Base-by-base conservation (phyloP, 2,329 filamentous ascomycete genomes). In the Phaeoacremonium minimum region DNA sequence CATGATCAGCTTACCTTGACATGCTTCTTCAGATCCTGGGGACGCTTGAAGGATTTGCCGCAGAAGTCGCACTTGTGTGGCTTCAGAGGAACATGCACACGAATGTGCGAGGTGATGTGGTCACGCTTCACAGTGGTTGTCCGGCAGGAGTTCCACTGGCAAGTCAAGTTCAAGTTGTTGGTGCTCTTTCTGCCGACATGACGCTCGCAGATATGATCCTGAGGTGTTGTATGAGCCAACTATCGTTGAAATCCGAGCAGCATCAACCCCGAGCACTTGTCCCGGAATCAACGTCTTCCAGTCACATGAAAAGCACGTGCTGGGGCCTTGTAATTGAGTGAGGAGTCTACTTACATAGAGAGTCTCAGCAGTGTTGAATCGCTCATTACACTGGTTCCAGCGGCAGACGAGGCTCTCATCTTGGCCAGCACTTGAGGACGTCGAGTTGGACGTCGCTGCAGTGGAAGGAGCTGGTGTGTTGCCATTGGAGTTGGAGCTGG, bases 21-120 rank as follows among this genome's bases (percentile, higher is more conserved):
- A 61, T 98, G 93, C 73, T 98, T 98, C 80, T 98, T 97, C 53
- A 98, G 64, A 70, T 98, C 93, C 69, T 98, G 93, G 3, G 93
- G 93, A 20, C 93, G 86, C 79, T 98, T 98, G 77, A 98, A 98
- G 2, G 90, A 90, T 73, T 98, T 98, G 58, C 88, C 88, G 58
- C 93, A 98, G 67, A 96, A 95, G 59, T 96, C 90, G 64, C 93
- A 98, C 67, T 96, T 97, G 72, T 98, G 93, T 49, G 93, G 93
- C 75, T 98, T 98, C 43, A 98, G 73, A 1, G 93, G 93, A n/a
- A 98, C 91, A 61, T 98, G 93, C 36, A 97, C 93, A 47, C 93
- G 87, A 53, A 98, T 96, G 66, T 98, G 93, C 34, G 93, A 97
- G 34, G 93, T 98, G 65, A 98, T 98, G 69, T 98, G 93, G 56